These are phyloP conservation scores for Vitis labrusca DNA, from an alignment of 164 flowering plant genomes.

Conservation along the genomic window DNA sequence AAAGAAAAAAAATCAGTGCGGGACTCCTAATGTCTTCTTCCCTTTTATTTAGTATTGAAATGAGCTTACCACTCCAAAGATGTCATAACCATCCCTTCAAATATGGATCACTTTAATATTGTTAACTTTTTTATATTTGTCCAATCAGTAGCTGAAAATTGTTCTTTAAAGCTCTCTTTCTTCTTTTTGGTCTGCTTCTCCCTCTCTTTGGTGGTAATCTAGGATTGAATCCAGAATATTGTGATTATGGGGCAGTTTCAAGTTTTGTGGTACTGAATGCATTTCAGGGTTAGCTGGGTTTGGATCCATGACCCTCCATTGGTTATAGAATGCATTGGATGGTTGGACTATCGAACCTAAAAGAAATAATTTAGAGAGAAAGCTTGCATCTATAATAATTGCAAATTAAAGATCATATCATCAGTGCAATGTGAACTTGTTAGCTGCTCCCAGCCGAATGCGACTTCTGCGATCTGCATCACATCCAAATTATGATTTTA, in stretches of 20 bases:
- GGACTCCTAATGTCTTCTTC: neutral
- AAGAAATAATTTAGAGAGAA: too few relatives aligned
- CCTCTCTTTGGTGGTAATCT: neutral
- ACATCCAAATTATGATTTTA: neutral
- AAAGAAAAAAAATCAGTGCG: too few relatives aligned
- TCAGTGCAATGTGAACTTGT: neutral
- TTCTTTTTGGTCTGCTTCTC: neutral
- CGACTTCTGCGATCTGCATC: neutral
- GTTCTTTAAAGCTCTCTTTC: neutral
- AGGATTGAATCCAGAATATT: neutral
- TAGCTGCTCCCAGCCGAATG: neutral
- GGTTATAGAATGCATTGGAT: too few relatives aligned
- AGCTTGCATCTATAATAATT: neutral
- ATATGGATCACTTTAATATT: neutral
- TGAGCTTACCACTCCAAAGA: neutral
- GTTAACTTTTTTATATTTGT: neutral
- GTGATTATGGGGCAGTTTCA: neutral
- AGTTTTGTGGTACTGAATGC: too few relatives aligned
- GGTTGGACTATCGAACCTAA: too few relatives aligned
- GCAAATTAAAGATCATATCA: neutral
- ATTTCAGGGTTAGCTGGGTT: too few relatives aligned
- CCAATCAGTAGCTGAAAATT: neutral
- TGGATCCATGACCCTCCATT: too few relatives aligned
- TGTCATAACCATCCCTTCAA: too few relatives aligned
- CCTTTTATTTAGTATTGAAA: neutral